Base-by-base conservation (phyloP, 139 green algal species). In the Mychonastes homosphaera region DNA sequence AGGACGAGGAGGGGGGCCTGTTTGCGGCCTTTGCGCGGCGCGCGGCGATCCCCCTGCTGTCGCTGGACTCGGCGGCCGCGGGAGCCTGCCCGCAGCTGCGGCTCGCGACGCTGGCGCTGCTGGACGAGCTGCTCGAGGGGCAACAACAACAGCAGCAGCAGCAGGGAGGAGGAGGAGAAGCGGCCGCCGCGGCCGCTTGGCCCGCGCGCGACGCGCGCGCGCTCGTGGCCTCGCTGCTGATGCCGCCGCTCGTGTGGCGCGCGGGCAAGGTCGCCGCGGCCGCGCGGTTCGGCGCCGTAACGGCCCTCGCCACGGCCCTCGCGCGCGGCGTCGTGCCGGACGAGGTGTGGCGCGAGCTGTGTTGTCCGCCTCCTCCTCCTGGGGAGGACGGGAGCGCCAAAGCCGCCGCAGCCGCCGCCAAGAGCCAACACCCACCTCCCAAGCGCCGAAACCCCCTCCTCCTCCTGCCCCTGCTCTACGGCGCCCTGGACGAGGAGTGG, bases 401-500 rank as follows among this genome's bases (percentile, higher is more conserved):
- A 27, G 46, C 16, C n/a, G 34, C 23, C 3, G 13, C 32, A 23
- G 28, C 40, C n/a, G 13, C 6, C 52, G 29, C n/a, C 6, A 19
- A 41, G 32, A 5, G 19, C 44, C 18, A 19, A n/a, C 19, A 13
- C 8, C 16, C 30, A 10, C 23, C 10, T 18, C 46, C 15, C 23
- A 48, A 21, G 10, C n/a, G n/a, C n/a, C n/a, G n/a, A n/a, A n/a
- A 50, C 2, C 55, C 46, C 2, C 63, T 40, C 9, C 48, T 29
- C 8, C 65, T 90, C 54, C 74, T 88, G 59, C 78, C 82, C 2
- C 67, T 79, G 66, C 58, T 91, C 51, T 40, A 58, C 4, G 70
- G 78, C 27, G 70, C 63, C 38, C 56, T 92, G 59, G 84, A 94
- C 34, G 86, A 94, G 61, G 84, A 93, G 54, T 91, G 82, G 62